phyloP scores from a whole-genome alignment of 495 filamentous ascomycete species.

The Neurospora africana region DNA sequence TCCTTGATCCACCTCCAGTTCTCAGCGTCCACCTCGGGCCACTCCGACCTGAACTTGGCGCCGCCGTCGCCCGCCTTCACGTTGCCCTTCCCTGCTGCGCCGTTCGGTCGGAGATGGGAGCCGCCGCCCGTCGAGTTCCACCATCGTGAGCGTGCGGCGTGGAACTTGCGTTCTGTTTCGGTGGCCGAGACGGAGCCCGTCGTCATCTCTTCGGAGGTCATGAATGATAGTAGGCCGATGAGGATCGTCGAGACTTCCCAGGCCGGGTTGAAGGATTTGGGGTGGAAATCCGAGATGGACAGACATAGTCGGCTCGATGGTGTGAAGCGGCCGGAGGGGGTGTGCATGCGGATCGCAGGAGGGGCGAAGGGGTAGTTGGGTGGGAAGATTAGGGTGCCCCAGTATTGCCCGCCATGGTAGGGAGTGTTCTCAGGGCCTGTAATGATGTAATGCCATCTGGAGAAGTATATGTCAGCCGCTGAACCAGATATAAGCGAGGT shows the following conservation, averaged over 20 bases:
- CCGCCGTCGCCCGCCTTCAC: conserved; percentile 21
- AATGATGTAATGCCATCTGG: conserved; percentile 96
- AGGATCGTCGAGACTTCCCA: conserved; percentile 97
- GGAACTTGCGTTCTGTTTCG: conserved; percentile 65
- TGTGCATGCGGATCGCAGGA: conserved; percentile 97
- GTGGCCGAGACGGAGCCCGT: conserved; percentile 80
- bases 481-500: background rate
- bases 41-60: conserved; percentile 44
- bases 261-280: conserved; percentile 95
- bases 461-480: conserved; percentile 3
- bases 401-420: conserved; percentile 93
- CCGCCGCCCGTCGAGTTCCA: conserved; percentile 97
- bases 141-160: conserved; percentile 74
- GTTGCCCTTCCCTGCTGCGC: conserved; percentile 35
- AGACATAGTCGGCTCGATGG: conserved; percentile 86
- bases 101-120: conserved; percentile 41
- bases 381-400: conserved; percentile 93
- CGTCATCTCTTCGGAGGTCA: conserved; percentile 99
- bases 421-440: conserved; percentile 92
- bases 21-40: conserved; percentile 80
- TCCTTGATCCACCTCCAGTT: conserved; percentile 92
- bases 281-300: conserved; percentile 93
- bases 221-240: conserved; percentile 88
- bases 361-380: conserved; percentile 95
- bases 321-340: conserved; percentile 89